Conservation (phyloP, 1,284 basidiomycete species). For the Ceratobasidium sp. region DNA sequence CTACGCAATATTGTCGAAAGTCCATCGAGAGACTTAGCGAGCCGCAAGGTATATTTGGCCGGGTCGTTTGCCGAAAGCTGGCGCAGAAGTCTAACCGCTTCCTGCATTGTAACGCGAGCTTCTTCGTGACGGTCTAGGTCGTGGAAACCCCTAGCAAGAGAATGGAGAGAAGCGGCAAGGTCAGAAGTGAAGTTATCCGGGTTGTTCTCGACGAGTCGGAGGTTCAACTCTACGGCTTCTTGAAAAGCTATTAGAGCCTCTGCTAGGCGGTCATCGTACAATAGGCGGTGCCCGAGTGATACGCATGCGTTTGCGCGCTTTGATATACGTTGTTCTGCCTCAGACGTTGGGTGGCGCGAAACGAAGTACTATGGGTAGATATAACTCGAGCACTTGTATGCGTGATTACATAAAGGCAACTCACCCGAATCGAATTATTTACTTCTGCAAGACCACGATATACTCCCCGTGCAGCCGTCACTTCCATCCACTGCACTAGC, state of each 20-base stretch:
- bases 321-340: too few species aligned
- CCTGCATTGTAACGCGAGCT: neutral
- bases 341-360: too few species aligned
- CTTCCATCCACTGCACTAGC: conserved; percentile 15
- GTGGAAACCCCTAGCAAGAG: neutral
- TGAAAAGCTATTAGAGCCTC: neutral
- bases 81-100: neutral
- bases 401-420: too few species aligned
- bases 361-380: neutral
- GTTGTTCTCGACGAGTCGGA: neutral
- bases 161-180: neutral
- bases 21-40: neutral
- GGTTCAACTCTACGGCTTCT: neutral
- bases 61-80: neutral
- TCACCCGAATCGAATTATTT: neutral
- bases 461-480: neutral
- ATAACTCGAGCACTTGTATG: neutral
- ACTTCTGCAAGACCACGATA: neutral
- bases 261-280: conserved; percentile 1
- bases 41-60: neutral
- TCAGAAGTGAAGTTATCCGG: neutral
- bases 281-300: neutral
- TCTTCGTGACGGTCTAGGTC: neutral
- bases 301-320: neutral
- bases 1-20: neutral